phyloP scores from a whole-genome alignment of 176 grass and related monocot genomes.

The Oryza longistaminata region DNA sequence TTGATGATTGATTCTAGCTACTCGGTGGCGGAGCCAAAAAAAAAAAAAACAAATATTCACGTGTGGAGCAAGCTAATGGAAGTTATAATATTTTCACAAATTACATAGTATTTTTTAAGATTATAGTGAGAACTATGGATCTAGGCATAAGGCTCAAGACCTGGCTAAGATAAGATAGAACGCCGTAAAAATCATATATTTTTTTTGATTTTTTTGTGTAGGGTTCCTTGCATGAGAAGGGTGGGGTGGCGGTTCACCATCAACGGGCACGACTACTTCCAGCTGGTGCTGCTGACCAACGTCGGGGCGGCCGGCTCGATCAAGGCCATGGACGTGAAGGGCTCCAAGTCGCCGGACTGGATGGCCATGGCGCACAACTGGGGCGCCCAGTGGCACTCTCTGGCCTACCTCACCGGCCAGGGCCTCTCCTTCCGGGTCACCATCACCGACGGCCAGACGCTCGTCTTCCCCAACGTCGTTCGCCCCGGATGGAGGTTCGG shows the following conservation, averaged over 20 bases:
- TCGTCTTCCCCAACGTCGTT: conserved; percentile 40
- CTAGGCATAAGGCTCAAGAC: too few relatives aligned
- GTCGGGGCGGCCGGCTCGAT: conserved; percentile 43
- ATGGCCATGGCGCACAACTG: conserved; percentile 62
- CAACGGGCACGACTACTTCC: conserved; percentile 53
- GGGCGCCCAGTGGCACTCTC: conserved; percentile 61
- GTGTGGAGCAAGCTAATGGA: too few relatives aligned
- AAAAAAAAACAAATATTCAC: too few relatives aligned
- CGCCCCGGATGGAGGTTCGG: conserved; percentile 50
- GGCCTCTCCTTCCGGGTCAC: conserved; percentile 51
- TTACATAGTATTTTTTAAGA: too few relatives aligned
- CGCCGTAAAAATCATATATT: neutral
- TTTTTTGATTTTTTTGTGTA: neutral
- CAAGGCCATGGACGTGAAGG: conserved; percentile 43
- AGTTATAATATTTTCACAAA: too few relatives aligned
- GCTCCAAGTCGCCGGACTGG: conserved; percentile 33
- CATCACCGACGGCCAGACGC: conserved; percentile 44
- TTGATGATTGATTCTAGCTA: too few relatives aligned
- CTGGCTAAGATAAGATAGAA: too few relatives aligned
- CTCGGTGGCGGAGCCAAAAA: too few relatives aligned
- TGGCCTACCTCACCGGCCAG: conserved; percentile 47
- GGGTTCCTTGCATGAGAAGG: conserved; percentile 36
- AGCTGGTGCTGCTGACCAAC: conserved; percentile 46
- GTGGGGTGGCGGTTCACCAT: conserved; percentile 47
- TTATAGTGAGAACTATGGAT: too few relatives aligned